Percentiles rank a stretch among this genome's conserved stretches.
Evolutionary conservation across 164 flowering plant species (phyloP).

Genomic region (Vitis vinifera): DNA sequence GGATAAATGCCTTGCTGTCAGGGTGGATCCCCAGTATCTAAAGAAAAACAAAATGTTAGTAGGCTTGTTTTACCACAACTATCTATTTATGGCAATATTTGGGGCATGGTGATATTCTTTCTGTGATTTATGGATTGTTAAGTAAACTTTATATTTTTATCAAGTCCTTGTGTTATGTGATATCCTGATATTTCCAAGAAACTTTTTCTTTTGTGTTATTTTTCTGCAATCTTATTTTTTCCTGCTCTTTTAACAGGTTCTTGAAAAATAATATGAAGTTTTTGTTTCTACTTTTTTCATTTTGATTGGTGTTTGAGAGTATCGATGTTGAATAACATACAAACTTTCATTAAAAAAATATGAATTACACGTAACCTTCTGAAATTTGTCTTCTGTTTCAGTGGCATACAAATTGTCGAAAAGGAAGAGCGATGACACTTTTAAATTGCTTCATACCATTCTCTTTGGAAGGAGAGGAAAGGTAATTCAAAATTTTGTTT

Average conservation of each 20-base stretch:
- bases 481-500: slow-evolving; percentile 32
- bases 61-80: no score
- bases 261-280: background rate
- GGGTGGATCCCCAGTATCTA: no score
- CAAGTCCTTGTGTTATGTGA: no score
- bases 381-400: slow-evolving; percentile 30
- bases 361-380: background rate
- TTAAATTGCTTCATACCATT: slow-evolving; percentile 68
- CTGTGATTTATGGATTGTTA: no score
- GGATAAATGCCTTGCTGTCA: no score
- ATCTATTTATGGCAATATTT: no score
- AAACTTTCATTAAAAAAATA: no score
- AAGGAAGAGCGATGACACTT: slow-evolving; percentile 63
- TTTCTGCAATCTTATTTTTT: background rate
- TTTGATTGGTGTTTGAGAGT: background rate
- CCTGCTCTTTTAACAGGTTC: background rate
- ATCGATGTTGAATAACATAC: no score
- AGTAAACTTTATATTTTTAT: no score
- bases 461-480: slow-evolving; percentile 89
- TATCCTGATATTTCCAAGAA: no score
- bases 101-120: no score
- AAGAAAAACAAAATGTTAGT: no score
- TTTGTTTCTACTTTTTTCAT: background rate
- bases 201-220: background rate
- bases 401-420: slow-evolving; percentile 81